Conservation (phyloP, 2,329 filamentous ascomycete species). For the Fusarium xyrophilum region DNA sequence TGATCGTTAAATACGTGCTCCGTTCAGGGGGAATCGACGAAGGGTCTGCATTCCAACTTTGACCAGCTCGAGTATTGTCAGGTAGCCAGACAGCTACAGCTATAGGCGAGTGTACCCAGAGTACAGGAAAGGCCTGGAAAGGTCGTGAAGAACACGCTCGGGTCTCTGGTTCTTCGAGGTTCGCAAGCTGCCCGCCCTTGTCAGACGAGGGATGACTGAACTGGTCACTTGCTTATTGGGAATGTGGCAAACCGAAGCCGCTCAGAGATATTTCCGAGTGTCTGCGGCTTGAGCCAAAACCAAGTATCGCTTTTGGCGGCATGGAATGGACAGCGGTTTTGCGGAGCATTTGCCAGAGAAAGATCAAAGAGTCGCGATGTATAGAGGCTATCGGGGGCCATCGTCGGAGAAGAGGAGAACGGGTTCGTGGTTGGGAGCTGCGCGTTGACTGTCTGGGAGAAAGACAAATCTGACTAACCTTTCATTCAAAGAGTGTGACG, state of each 20-base stretch:
- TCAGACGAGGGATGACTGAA: accelerated
- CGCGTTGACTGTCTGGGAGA: accelerated
- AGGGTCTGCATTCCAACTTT: accelerated
- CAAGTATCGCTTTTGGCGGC: accelerated
- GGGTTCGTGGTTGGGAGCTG: neutral
- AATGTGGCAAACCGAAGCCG: accelerated
- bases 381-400: accelerated
- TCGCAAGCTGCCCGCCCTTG: neutral
- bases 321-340: neutral
- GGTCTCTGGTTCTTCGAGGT: accelerated
- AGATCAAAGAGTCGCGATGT: neutral
- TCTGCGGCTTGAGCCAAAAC: neutral
- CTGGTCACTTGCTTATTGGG: accelerated
- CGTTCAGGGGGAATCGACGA: accelerated
- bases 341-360: accelerated
- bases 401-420: accelerated
- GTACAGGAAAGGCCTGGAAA: accelerated
- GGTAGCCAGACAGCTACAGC: no score
- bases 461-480: no score
- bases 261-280: accelerated
- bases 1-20: neutral
- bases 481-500: accelerated
- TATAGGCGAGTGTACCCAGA: neutral
- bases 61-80: neutral
- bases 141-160: accelerated